These are phyloP conservation scores for Pseudogymnoascus sp. DNA, from an alignment of 2,329 filamentous ascomycete genomes.

Conservation along the genomic window DNA sequence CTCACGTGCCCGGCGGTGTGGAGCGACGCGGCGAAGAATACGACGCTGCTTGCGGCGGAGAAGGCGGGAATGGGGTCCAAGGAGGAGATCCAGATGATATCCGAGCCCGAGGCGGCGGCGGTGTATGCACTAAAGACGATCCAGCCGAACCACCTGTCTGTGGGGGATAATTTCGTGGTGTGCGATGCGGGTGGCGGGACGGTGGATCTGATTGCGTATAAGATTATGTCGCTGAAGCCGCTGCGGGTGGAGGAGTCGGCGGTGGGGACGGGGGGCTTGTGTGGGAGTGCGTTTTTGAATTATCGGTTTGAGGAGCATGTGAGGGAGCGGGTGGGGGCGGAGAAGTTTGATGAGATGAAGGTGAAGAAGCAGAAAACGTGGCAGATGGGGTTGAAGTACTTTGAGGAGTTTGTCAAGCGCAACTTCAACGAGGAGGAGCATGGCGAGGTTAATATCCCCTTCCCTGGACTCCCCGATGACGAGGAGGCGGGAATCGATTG, in stretches of 20 bases:
- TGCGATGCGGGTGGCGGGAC: conserved; percentile 51
- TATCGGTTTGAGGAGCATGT: conserved; percentile 76
- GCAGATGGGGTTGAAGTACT: conserved; percentile 70
- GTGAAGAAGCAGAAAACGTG: conserved; percentile 69
- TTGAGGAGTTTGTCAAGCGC: conserved; percentile 77
- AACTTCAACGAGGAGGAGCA: conserved; percentile 76
- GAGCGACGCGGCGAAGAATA: conserved; percentile 80
- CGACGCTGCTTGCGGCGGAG: conserved; percentile 69
- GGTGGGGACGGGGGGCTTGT: conserved; percentile 69
- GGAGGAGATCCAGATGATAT: conserved; percentile 68
- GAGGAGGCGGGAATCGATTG: conserved; percentile 67
- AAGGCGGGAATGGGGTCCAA: conserved; percentile 67
- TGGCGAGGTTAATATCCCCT: conserved; percentile 69
- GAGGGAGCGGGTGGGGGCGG: conserved; percentile 55
- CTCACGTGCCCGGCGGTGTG: conserved; percentile 77
- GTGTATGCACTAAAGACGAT: conserved; percentile 75
- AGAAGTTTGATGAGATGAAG: conserved; percentile 66
- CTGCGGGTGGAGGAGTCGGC: conserved; percentile 70
- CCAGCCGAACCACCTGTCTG: conserved; percentile 62
- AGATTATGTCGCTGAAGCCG: conserved; percentile 65
- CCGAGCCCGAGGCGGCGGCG: conserved; percentile 71
- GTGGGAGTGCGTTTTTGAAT: conserved; percentile 71
- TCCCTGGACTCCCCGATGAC: conserved; percentile 68
- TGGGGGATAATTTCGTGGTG: conserved; percentile 54
- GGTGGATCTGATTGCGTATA: conserved; percentile 74